Evolutionary conservation across 495 filamentous ascomycete species (phyloP).

Genomic region (Echria macrotheca): DNA sequence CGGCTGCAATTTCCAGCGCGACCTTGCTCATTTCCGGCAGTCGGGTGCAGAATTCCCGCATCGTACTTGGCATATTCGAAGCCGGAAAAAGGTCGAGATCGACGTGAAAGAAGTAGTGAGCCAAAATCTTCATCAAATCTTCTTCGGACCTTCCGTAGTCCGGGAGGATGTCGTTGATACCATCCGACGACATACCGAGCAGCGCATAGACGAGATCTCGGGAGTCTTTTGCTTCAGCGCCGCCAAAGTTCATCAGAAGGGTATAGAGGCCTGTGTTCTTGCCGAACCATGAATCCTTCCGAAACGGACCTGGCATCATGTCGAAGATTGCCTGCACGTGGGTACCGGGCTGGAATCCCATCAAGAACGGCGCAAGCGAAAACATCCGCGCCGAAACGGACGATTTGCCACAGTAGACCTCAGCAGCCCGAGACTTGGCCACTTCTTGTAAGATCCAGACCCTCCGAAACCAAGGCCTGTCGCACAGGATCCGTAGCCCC

Average conservation of each 20-base stretch:
- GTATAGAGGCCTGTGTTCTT: constrained; percentile 20
- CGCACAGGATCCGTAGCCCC: constrained; percentile 4
- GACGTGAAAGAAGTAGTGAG: neutral
- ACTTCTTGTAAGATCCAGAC: constrained; percentile 23
- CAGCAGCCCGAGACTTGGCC: constrained; percentile 10
- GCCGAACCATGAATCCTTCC: constrained; percentile 27
- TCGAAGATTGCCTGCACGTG: constrained; percentile 32
- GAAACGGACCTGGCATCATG: constrained; percentile 29
- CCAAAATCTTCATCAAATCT: neutral
- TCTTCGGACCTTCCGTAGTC: neutral
- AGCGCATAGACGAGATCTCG: constrained; percentile 35
- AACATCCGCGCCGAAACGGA: constrained; percentile 27
- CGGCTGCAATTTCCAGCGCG: neutral
- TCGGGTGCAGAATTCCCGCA: neutral
- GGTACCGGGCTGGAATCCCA: constrained; percentile 5
- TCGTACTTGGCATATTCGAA: neutral
- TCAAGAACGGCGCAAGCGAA: constrained; percentile 19
- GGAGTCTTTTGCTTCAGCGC: constrained; percentile 24
- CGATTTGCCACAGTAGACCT: constrained; percentile 19
- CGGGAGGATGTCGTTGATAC: neutral
- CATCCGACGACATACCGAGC: constrained; percentile 25
- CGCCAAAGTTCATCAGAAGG: constrained; percentile 25
- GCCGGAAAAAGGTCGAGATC: neutral
- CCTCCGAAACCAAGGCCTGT: constrained; percentile 17
- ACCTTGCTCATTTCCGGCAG: neutral